phyloP scores from a whole-genome alignment of 2,329 filamentous ascomycete species.

The Sclerotiophoma versabilis region DNA sequence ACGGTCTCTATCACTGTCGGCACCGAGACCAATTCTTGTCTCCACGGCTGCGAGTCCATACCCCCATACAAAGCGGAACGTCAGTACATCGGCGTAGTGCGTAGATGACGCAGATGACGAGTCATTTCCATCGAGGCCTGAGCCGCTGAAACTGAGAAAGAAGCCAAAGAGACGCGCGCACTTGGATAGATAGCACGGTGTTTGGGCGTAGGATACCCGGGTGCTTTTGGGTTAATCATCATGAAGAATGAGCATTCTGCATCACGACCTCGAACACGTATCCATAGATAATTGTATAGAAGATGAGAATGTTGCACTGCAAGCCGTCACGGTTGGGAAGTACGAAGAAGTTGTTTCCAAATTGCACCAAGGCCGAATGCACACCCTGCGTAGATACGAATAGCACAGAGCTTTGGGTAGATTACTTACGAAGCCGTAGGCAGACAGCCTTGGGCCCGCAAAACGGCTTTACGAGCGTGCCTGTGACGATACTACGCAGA shows the following conservation, averaged over 20 bases:
- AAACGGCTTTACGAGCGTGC: no score
- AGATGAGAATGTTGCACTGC: background rate
- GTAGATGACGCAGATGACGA: conserved; percentile 10
- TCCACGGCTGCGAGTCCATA: background rate
- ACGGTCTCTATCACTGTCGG: background rate
- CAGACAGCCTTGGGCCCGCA: no score
- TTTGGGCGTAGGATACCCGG: conserved; percentile 6
- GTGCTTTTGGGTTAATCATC: background rate
- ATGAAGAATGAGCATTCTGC: background rate
- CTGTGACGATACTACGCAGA: no score
- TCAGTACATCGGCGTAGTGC: conserved; percentile 6
- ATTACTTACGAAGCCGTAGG: no score
- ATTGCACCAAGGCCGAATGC: no score
- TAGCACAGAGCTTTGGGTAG: no score
- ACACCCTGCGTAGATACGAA: no score
- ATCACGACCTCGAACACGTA: background rate
- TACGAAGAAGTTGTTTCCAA: no score
- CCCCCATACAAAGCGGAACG: background rate
- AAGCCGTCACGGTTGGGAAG: no score
- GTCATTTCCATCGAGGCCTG: background rate
- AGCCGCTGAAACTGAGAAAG: conserved; percentile 2
- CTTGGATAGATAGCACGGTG: conserved; percentile 6
- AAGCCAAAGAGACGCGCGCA: conserved; percentile 9
- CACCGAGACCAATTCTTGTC: background rate
- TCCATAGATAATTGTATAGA: background rate